A percentile compares a stretch with the other conserved stretches of the same genome.
Evolutionary conservation across 2,329 filamentous ascomycete genomes (phyloP).

Genomic region (Alternaria ethzedia): DNA sequence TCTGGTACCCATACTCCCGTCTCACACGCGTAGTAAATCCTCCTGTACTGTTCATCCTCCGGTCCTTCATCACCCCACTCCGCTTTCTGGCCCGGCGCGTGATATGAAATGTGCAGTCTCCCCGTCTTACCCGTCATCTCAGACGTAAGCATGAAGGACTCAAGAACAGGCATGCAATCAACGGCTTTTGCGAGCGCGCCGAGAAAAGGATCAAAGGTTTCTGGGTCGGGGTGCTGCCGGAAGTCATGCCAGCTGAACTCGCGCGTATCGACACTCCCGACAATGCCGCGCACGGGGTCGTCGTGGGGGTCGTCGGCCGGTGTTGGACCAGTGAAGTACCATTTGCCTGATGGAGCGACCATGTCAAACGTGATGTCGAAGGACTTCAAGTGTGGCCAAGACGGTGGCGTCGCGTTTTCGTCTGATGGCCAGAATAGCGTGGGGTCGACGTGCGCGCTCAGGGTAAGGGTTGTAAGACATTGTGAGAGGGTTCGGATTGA

Average conservation of each 20-base stretch:
- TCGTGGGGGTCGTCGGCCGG: neutral
- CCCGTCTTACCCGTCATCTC: neutral
- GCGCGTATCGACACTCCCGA: neutral
- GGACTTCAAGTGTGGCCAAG: slow-evolving; percentile 17
- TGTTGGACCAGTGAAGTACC: slow-evolving; percentile 19
- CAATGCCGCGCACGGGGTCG: slow-evolving; percentile 1
- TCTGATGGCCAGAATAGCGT: slow-evolving; percentile 23
- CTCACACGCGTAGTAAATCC: slow-evolving; percentile 12
- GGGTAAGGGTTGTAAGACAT: slow-evolving; percentile 13
- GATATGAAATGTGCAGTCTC: slow-evolving; percentile 11
- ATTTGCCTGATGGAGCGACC: slow-evolving; percentile 12
- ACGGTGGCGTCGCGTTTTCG: neutral
- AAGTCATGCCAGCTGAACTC: slow-evolving; percentile 5
- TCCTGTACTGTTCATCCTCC: neutral
- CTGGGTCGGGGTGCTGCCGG: slow-evolving; percentile 16
- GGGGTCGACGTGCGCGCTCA: slow-evolving; percentile 12
- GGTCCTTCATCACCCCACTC: slow-evolving; percentile 7
- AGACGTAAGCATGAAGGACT: slow-evolving; percentile 11
- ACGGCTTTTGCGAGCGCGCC: slow-evolving; percentile 24
- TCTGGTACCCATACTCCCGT: slow-evolving; percentile 9
- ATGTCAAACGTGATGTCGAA: slow-evolving; percentile 14
- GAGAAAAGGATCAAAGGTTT: slow-evolving; percentile 22
- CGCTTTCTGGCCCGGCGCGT: slow-evolving; percentile 3
- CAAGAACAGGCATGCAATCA: slow-evolving; percentile 16
- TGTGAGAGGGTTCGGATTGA: slow-evolving; percentile 15